phyloP scores from a whole-genome alignment of 257 asterid genomes.

The Primulina tabacum region DNA sequence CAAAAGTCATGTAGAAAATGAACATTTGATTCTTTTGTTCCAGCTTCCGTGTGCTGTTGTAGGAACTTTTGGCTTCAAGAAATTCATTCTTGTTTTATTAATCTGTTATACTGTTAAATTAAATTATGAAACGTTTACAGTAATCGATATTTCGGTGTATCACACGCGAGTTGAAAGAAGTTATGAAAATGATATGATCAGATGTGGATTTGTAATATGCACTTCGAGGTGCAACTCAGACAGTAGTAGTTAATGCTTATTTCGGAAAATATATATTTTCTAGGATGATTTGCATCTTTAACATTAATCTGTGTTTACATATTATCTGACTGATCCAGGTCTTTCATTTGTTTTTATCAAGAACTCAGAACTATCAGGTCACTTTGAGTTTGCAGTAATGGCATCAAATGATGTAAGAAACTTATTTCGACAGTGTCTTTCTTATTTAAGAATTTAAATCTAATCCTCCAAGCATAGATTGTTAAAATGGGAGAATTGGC shows the following conservation, averaged over 20 bases:
- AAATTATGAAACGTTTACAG: too few species aligned
- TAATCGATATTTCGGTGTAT: too few species aligned
- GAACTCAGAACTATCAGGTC: slow-evolving; percentile 2
- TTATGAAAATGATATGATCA: too few species aligned
- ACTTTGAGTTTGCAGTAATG: slow-evolving; percentile 23
- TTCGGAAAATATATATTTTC: neutral
- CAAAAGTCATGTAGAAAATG: neutral
- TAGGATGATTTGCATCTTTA: neutral
- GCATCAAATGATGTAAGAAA: slow-evolving; percentile 34
- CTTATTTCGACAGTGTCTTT: neutral
- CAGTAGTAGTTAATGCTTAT: too few species aligned
- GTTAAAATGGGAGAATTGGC: too few species aligned
- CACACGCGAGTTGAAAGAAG: too few species aligned
- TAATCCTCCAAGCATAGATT: too few species aligned
- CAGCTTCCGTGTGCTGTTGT: neutral
- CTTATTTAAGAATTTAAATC: too few species aligned
- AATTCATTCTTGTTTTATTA: too few species aligned
- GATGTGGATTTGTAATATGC: too few species aligned
- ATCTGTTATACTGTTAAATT: too few species aligned
- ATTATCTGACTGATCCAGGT: slow-evolving; percentile 19
- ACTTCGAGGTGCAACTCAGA: too few species aligned
- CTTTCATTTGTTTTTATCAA: neutral
- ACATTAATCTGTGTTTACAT: neutral
- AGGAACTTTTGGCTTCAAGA: neutral
- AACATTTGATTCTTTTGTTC: neutral